phyloP scores from a whole-genome alignment of 179 eudicot genomes.

The Actinidia chinensis region DNA sequence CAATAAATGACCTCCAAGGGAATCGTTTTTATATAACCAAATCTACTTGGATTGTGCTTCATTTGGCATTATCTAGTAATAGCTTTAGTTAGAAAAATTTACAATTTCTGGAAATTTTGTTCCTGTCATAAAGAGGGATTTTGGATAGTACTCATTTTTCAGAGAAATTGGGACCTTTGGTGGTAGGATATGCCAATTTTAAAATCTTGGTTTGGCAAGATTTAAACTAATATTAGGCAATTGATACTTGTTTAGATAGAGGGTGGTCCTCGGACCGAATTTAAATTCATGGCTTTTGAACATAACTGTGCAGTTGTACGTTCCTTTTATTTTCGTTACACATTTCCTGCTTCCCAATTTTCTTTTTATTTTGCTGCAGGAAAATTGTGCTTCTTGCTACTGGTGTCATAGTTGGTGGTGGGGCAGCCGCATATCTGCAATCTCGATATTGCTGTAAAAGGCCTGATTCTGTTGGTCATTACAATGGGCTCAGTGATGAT shows the following conservation, averaged over 20 bases:
- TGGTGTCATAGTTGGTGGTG: slow-evolving; percentile 79
- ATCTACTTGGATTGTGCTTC: background rate
- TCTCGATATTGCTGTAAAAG: slow-evolving; percentile 45
- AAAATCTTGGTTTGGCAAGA: slow-evolving; percentile 9
- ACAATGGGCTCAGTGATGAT: slow-evolving; percentile 51
- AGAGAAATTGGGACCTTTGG: background rate
- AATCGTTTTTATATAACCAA: background rate
- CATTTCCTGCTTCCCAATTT: background rate
- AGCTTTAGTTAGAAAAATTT: slow-evolving; percentile 4
- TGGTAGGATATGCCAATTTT: background rate
- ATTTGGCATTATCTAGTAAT: background rate
- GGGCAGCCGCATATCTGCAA: slow-evolving; percentile 77
- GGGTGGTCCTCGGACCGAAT: background rate
- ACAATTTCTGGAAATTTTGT: background rate
- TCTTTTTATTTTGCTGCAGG: slow-evolving; percentile 43
- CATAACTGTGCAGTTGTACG: background rate
- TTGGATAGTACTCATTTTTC: background rate
- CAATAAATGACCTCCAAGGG: background rate
- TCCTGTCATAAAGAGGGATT: background rate
- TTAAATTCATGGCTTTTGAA: slow-evolving; percentile 2
- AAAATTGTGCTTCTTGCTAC: slow-evolving; percentile 79
- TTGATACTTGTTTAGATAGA: background rate
- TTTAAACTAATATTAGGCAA: background rate
- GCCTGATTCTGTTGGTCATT: slow-evolving; percentile 43
- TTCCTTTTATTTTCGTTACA: background rate